Base-by-base conservation (phyloP, 2,329 filamentous ascomycete species). In the Neonectria faginata region DNA sequence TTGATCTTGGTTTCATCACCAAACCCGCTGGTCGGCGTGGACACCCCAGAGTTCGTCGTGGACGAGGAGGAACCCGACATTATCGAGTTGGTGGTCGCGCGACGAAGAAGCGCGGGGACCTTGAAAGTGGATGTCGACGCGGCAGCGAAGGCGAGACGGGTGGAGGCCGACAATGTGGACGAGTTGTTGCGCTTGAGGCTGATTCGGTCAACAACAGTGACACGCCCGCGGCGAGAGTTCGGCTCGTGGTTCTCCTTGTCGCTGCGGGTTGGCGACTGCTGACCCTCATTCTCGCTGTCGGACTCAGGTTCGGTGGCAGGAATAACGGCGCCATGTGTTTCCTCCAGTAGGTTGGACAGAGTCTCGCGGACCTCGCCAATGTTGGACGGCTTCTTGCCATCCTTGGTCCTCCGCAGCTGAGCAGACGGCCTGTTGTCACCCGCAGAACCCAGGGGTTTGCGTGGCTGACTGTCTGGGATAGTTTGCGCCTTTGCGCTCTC, bases 291-390 rank as follows among this genome's bases (percentile, higher is more conserved):
- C 45, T 86, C 85, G 42, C 75, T 77, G 56, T 79, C 78, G 25
- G 77, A 78, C 11, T 70, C 77, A 33, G 63, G 70, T 48, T 77
- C 76, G 2, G 79, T 79, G 14, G 83, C 84, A 3, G 70, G 84
- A 76, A 88, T 81, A 68, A 86, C 71, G 16, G 86, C 85, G 61
- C 77, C 73, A 71, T 80, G 70, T 16, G 88, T 86, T 47, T 92
- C 88, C 25, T 97, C 94, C 16, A 97, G 89, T 10, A 97, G 85
- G 77, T 91, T 92, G 5, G 92, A 97, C 7, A 97, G 82, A 0
- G 92, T 93, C 76, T 95, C 89, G 61, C 93, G 89, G 67, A 97
- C 91, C 74, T 97, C 93, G 29, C 89, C 88, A 10, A 97, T 82
- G 18, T 90, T 92, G 5, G 90, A 85, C 0, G 94, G 93, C 72